A percentile compares a stretch with the other conserved stretches of the same genome.
Conservation (phyloP, 2,329 filamentous ascomycete species). For the Chaetomiaceae sp. region DNA sequence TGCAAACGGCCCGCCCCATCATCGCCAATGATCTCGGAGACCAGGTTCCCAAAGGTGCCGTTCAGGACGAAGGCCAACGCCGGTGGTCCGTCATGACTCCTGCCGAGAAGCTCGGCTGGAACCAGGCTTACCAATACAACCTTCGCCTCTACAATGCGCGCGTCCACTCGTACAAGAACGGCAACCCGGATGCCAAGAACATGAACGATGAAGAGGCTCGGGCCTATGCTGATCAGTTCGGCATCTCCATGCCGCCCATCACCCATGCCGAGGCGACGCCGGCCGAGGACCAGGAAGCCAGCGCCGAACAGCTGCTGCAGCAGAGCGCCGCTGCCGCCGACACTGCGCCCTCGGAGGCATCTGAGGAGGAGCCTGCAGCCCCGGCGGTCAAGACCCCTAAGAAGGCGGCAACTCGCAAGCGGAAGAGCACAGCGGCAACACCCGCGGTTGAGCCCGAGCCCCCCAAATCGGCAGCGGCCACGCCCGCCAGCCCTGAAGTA, state of each 20-base stretch:
- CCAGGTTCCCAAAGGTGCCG: constrained; percentile 76
- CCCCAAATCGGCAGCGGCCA: constrained; percentile 36
- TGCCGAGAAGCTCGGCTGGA: constrained; percentile 66
- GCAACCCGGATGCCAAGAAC: constrained; percentile 54
- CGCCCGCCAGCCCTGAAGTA: constrained; percentile 50
- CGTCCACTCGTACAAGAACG: constrained; percentile 60
- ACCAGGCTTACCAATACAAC: constrained; percentile 64
- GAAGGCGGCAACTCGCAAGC: constrained; percentile 52
- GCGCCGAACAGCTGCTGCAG: constrained; percentile 55
- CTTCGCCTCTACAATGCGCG: constrained; percentile 62
- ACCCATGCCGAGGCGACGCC: constrained; percentile 42
- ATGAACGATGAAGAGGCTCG: constrained; percentile 60
- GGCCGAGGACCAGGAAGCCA: constrained; percentile 51
- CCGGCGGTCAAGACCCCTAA: constrained; percentile 55
- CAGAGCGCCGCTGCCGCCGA: constrained; percentile 34
- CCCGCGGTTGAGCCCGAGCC: constrained; percentile 42
- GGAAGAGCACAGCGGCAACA: constrained; percentile 44
- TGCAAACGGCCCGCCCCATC: constrained; percentile 78
- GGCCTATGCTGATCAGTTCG: constrained; percentile 55
- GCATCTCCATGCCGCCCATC: constrained; percentile 50
- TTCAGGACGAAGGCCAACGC: constrained; percentile 80
- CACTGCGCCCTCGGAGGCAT: constrained; percentile 31
- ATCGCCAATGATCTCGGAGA: constrained; percentile 74
- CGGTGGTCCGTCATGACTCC: constrained; percentile 78
- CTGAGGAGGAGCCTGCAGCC: constrained; percentile 36